Base-by-base conservation (phyloP, 2,329 filamentous ascomycete species). In the Calonectria ilicicola region DNA sequence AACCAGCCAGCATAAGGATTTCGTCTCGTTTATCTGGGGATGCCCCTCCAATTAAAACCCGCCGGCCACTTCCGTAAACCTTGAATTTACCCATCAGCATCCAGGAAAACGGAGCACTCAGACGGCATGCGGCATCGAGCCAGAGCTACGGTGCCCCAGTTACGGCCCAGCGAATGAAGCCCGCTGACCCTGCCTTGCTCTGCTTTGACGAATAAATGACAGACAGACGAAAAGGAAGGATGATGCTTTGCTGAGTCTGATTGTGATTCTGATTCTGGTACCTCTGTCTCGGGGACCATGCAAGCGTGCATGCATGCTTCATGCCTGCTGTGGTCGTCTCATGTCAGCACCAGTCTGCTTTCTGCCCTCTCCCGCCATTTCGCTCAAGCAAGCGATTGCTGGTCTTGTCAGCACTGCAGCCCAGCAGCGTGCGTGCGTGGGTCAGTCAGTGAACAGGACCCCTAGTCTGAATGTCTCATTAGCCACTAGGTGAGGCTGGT, bases 231-330 rank as follows among this genome's bases (percentile, higher is more conserved):
- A 47, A 32, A 47, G n/a, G 19, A 12, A 23, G n/a, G 10, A 35
- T 35, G 32, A 35, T 35, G 32, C 32, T 35, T 47, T 47, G 44
- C 44, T 47, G 44, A 23, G 9, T 21, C n/a, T 23, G 69, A 72
- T 72, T 46, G 73, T 47, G 69, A 72, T 74, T 46, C 75, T 72
- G 72, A 70, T 60, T 32, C 76, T n/a, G n/a, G n/a, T n/a, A n/a
- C n/a, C n/a, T 77, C 35, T 35, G 27, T 64, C 60, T 64, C 47
- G 53, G 38, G 29, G 32, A 65, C 44, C 44, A 47, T 49, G 32
- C 44, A 35, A 42, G 40, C 9, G 42, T 44, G n/a, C 32, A 67
- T 56, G 29, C 46, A 64, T 44, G 23, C 60, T 46, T 47, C 29
- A 35, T 26, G 35, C 63, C 40, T 49, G 42, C 42, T 38, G 42